Conservation (phyloP, 2,329 filamentous ascomycete species). For the Diaporthe sp. region DNA sequence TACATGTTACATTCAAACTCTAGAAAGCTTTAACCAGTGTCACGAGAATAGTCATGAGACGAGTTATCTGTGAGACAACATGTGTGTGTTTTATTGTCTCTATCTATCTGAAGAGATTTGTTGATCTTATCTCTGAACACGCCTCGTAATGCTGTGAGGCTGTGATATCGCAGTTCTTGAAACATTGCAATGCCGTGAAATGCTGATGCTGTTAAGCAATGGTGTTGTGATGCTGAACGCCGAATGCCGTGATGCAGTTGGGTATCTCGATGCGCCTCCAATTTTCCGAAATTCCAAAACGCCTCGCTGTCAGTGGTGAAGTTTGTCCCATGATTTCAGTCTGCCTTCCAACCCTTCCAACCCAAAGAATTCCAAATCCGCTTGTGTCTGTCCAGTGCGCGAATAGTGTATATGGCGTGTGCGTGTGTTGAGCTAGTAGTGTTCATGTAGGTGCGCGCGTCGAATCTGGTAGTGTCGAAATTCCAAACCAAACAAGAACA, state of each 20-base stretch:
- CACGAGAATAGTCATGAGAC: background rate
- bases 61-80: background rate
- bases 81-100: constrained; percentile 1
- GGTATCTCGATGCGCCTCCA: background rate
- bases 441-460: background rate
- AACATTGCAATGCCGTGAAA: too few relatives aligned
- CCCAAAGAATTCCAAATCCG: background rate
- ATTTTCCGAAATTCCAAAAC: background rate
- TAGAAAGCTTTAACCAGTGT: background rate
- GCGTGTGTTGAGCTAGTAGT: background rate
- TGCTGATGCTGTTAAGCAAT: background rate
- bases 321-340: background rate
- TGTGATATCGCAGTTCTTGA: too few relatives aligned
- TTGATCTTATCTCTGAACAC: too few relatives aligned
- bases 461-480: background rate
- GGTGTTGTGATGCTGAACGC: background rate
- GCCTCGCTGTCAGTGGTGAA: background rate
- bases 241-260: background rate
- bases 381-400: background rate
- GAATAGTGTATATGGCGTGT: background rate
- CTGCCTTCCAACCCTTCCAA: background rate
- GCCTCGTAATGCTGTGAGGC: background rate
- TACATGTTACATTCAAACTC: too few relatives aligned
- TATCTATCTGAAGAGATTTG: background rate
- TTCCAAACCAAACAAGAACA: background rate